Evolutionary conservation across 2,329 filamentous ascomycete genomes (phyloP), one percentile per base, ranked within the genome.

Genomic region (Fusarium brevicatenulatum): DNA sequence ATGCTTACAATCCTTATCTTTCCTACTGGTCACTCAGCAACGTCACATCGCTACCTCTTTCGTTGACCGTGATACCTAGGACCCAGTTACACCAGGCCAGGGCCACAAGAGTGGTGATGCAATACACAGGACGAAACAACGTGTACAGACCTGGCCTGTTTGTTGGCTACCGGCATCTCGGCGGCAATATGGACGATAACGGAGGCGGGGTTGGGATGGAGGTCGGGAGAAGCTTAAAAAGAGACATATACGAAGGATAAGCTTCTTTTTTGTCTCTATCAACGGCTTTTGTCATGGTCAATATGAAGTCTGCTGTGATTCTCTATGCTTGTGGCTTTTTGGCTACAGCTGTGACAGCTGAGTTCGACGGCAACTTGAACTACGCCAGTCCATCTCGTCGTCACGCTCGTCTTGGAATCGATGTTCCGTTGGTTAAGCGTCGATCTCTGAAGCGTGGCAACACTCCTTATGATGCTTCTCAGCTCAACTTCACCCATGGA

Each of bases 381-480:
- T 93, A 92, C 79, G 84, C 86, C 55, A 91, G 88, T 74, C 91
- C 91, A 10, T 93, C 91, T 2, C 85, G 87, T 44, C 86, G 91
- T 47, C 91, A 93, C 72, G 85, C 88, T 8, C 83, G 85, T 42
- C 84, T 93, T 16, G 91, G 91, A 9, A 88, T 93, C 50, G 87
- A 90, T n/a, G 85, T 92, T 88, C 78, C 86, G 4, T 43, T 74
- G 0, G 59, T 74, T 15, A 72, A 69, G n/a, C 71, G 71, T 23
- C 71, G 71, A 44, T 71, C 67, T 12, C 28, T 54, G 13, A 73
- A 73, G 60, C 71, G 71, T 4, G 59, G 63, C 0, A 69, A 56
- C 9, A 52, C 66, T 2, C 54, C 64, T 13, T 56, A 74, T 12
- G 40, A 53, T 2, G 23, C 59, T 7, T 61, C 71, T 2, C 42